Base-by-base conservation (phyloP, 352 stramenopile genomes). In the Thalassiosira mediterranea region DNA sequence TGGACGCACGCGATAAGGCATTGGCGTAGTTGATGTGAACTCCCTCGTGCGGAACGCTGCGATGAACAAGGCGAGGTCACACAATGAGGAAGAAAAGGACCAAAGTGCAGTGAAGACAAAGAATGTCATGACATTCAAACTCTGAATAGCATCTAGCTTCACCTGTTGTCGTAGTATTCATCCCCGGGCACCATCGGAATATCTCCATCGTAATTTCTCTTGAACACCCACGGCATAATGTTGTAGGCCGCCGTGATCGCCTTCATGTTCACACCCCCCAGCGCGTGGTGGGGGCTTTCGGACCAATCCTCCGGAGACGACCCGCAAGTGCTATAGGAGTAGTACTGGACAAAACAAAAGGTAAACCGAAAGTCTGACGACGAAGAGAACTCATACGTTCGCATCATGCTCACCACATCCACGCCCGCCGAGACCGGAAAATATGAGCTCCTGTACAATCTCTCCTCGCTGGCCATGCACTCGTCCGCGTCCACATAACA, bases 21-120 rank as follows among this genome's bases (percentile, higher is more conserved):
- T 71, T 52, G 28, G 65, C 21, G 25, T 66, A 77, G 31, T 77
- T 37, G 0, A 66, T 42, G 15, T 77, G 69, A 17, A 61, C n/a
- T 8, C 68, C 68, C 11, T 70, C 59, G n/a, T 37, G 69, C 3
- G 68, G 68, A 38, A 77, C 48, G 15, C 23, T 54, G 38, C 53
- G 29, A 28, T 68, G 40, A 28, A 49, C n/a, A n/a, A n/a, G n/a
- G n/a, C n/a, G n/a, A n/a, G n/a, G n/a, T n/a, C n/a, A n/a, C n/a
- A n/a, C n/a, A n/a, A n/a, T n/a, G n/a, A n/a, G n/a, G n/a, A n/a
- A n/a, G n/a, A n/a, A n/a, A n/a, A n/a, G n/a, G n/a, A n/a, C n/a
- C n/a, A n/a, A n/a, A n/a, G n/a, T n/a, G n/a, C n/a, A n/a, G n/a
- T n/a, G n/a, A n/a, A n/a, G n/a, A n/a, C n/a, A n/a, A n/a, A n/a